A percentile compares a stretch with the other conserved stretches of the same genome.
Evolutionary conservation across 257 asterid genomes (phyloP).

Genomic region (Nicotiana undulata): DNA sequence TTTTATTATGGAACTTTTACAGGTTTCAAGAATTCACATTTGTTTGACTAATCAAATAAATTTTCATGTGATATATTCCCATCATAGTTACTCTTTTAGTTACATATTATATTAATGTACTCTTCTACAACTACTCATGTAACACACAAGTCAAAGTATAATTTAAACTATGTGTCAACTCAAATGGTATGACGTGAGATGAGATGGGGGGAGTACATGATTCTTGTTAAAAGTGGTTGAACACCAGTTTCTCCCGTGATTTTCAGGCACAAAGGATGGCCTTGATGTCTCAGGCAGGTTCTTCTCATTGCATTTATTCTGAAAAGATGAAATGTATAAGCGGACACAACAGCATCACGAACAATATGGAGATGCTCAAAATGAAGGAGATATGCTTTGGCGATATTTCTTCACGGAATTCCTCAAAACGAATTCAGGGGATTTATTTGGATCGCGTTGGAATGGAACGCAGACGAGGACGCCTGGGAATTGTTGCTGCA

Average conservation of each 20-base stretch:
- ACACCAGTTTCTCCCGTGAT: neutral
- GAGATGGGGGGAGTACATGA: neutral
- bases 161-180: neutral
- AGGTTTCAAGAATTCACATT: neutral
- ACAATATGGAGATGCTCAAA: constrained; percentile 29
- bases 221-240: neutral
- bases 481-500: constrained; percentile 59
- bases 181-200: neutral
- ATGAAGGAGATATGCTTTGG: constrained; percentile 33
- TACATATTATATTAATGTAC: neutral
- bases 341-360: constrained; percentile 19
- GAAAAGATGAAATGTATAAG: constrained; percentile 31
- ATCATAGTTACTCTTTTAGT: neutral
- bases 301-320: constrained; percentile 40
- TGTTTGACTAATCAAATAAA: neutral
- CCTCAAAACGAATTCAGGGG: constrained; percentile 26
- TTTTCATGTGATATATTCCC: neutral
- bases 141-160: neutral
- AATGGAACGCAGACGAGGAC: constrained; percentile 29
- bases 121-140: neutral
- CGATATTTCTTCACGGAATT: constrained; percentile 29
- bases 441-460: constrained; percentile 24
- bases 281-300: constrained; percentile 56
- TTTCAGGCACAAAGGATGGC: constrained; percentile 62
- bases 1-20: neutral